These are phyloP conservation scores for Lichtheimia hyalospora DNA, from an alignment of 371 early-diverging fungal genomes.

Conservation along the genomic window DNA sequence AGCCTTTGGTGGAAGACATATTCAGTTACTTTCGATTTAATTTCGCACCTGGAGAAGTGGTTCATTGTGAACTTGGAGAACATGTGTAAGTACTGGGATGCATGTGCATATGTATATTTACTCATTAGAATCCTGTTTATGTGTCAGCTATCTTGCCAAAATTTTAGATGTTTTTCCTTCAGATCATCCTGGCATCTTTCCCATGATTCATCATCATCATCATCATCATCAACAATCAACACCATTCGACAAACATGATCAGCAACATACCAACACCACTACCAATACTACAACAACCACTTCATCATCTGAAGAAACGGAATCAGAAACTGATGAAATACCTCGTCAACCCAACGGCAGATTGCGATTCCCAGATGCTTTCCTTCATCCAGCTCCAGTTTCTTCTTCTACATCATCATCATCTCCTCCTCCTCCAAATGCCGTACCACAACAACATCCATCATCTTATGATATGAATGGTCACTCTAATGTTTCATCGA, in stretches of 20 bases:
- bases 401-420: background rate
- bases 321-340: slow-evolving; percentile 23
- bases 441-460: slow-evolving; percentile 5
- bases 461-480: slow-evolving; percentile 1
- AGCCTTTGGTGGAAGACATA: slow-evolving; percentile 49
- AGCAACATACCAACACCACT: slow-evolving; percentile 6
- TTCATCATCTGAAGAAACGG: slow-evolving; percentile 13
- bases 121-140: background rate
- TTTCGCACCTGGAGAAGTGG: slow-evolving; percentile 42
- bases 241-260: background rate
- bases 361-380: slow-evolving; percentile 49
- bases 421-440: background rate
- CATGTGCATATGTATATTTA: no score
- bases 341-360: slow-evolving; percentile 42
- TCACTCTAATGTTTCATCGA: background rate
- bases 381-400: slow-evolving; percentile 35
- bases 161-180: slow-evolving; percentile 30
- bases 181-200: slow-evolving; percentile 3
- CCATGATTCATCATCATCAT: background rate
- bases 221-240: background rate
- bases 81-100: slow-evolving; percentile 21
- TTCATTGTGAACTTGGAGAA: slow-evolving; percentile 38
- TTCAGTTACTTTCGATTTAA: slow-evolving; percentile 39
- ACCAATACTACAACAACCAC: background rate
- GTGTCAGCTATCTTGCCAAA: slow-evolving; percentile 30